Evolutionary conservation across 2,329 filamentous ascomycete genomes (phyloP).

Genomic region (Hymenoscyphus occultus): DNA sequence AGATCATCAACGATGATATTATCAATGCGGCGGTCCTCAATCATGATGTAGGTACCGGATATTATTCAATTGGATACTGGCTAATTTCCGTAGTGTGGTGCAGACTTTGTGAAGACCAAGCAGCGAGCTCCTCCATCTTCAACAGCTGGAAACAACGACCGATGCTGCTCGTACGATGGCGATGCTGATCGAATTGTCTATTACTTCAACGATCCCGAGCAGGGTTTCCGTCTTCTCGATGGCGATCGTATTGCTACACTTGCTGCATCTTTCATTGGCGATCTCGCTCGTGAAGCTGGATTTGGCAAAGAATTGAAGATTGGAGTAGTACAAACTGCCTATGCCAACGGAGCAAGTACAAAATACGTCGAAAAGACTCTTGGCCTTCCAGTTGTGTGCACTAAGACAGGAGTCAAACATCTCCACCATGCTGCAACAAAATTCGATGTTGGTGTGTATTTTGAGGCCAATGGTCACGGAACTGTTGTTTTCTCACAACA

Average conservation of each 20-base stretch:
- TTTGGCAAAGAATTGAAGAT: slow-evolving; percentile 80
- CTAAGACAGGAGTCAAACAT: slow-evolving; percentile 94
- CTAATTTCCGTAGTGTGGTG: slow-evolving; percentile 65
- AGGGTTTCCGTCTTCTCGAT: slow-evolving; percentile 86
- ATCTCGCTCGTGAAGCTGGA: slow-evolving; percentile 77
- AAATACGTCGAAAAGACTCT: slow-evolving; percentile 87
- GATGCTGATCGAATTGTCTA: slow-evolving; percentile 95
- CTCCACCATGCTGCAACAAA: slow-evolving; percentile 94
- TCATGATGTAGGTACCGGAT: slow-evolving; percentile 61
- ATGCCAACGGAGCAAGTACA: slow-evolving; percentile 94
- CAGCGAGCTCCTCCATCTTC: slow-evolving; percentile 84
- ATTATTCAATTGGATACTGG: slow-evolving; percentile 5
- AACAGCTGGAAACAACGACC: slow-evolving; percentile 70
- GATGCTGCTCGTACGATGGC: slow-evolving; percentile 89
- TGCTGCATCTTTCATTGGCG: slow-evolving; percentile 87
- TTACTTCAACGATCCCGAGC: slow-evolving; percentile 83
- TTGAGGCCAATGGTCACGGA: slow-evolving; percentile 97
- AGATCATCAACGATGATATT: slow-evolving; percentile 89
- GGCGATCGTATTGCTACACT: slow-evolving; percentile 96
- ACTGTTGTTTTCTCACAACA: slow-evolving; percentile 91
- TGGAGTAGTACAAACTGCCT: slow-evolving; percentile 94
- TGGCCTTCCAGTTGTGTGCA: slow-evolving; percentile 86
- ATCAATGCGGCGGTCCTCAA: slow-evolving; percentile 87
- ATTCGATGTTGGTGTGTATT: slow-evolving; percentile 96
- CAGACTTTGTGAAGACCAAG: slow-evolving; percentile 96